Conservation (phyloP, 73 alveolate genomes). For the Paramecium pentaurelia region DNA sequence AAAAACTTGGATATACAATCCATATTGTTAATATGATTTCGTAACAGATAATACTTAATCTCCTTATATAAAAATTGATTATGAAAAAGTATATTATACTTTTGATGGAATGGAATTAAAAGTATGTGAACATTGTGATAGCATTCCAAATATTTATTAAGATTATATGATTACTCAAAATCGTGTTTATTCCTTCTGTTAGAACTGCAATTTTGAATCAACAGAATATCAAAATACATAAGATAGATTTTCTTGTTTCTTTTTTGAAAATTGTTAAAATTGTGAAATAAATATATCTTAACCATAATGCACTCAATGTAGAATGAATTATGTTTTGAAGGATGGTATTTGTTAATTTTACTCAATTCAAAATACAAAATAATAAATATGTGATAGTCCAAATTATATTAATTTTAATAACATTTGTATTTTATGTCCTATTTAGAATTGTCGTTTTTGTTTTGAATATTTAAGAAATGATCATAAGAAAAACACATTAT, state of each 20-base stretch:
- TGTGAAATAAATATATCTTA: neutral
- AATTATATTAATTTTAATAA: neutral
- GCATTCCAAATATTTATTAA: neutral
- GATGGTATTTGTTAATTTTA: neutral
- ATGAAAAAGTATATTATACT: neutral
- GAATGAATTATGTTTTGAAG: no score
- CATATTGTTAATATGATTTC: neutral
- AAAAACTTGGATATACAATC: neutral
- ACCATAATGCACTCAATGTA: neutral
- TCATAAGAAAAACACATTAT: neutral
- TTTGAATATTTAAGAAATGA: neutral
- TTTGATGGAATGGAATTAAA: neutral
- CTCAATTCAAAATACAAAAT: neutral
- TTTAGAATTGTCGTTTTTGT: neutral
- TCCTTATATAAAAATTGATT: neutral
- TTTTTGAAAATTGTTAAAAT: neutral
- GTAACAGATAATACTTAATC: neutral
- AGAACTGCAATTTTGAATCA: neutral
- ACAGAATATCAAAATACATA: no score
- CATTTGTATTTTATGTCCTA: neutral
- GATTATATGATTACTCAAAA: neutral
- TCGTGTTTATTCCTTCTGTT: neutral
- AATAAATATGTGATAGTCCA: neutral
- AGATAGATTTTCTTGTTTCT: neutral
- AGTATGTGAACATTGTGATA: neutral